Evolutionary conservation across 257 asterid genomes (phyloP), one percentile per base, ranked within the genome.

Genomic region (Gardenia jasminoides): DNA sequence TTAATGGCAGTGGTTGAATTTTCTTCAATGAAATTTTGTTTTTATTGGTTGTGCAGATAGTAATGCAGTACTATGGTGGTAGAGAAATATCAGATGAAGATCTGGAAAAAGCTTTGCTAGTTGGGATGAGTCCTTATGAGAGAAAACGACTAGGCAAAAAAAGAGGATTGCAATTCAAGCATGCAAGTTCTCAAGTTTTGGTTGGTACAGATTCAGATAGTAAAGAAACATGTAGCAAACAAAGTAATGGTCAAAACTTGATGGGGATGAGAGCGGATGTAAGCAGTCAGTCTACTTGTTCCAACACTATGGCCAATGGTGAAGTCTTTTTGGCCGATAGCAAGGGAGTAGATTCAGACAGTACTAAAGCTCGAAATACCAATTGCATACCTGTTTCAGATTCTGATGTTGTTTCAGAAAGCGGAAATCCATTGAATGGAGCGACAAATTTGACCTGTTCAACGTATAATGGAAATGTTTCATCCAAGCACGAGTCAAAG

Each of bases 81-180:
- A 87, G 93, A 86, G 97, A 95, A 80, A 82, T 92, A 89, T 80
- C 96, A 39, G 87, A 91, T 11, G 87, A 86, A 83, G 99, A 95
- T 87, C 91, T 93, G 73, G 94, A 95, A 86, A 90, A 82, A 79
- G 98, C 99, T 82, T 80, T 90, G 87, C 68, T 91, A 52, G 86
- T 93, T 65, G 99, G 99, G 75, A 93, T 95, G 97, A 93, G 90
- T 82, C 92, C 99, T 72, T 90, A 89, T 33, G 97, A 90, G 88
- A 91, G 92, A 87, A 88, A 91, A 83, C 89, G 88, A 73, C 83
- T 89, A 66, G 92, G 85, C 89, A 95, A 93, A 85, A 88, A 88
- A 84, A 90, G 84, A 85, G 91, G 90, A 47, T 77, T 68, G 52
- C 39, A 89, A 52, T 88, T 85, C 43, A 91, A 83, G 75, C 87